Base-by-base conservation (phyloP, 2,329 filamentous ascomycete genomes). In the Ophiostoma sp. region DNA sequence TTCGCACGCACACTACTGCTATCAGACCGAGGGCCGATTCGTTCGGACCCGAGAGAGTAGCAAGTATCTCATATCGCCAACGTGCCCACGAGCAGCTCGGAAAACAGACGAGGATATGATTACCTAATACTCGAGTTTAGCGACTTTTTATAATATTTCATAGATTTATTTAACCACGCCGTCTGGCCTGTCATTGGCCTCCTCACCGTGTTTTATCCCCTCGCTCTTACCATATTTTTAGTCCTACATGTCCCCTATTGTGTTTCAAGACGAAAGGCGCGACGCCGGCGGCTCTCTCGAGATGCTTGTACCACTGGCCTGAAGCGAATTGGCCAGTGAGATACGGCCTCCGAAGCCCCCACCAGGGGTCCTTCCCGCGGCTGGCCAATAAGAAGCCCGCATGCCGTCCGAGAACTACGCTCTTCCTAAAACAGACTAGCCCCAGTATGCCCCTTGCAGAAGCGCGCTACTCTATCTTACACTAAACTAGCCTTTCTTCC, bases 231-330 rank as follows among this genome's bases (percentile, higher is more conserved):
- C 45, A 47, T 55, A 55, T 55, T 55, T 18, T 55, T 27, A 55
- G 49, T 55, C 49, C 11, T 12, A 11, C 5, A 12, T 3, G 12
- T 14, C 11, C 14, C 49, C 18, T 18, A 27, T 14, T 55, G 49
- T 55, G 68, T 69, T 69, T 69, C 65, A 69, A 65, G 47, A 62
- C 14, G 68, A 42, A 65, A 68, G 67, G 67, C 67, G 67, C 67
- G 64, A 68, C 67, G 67, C 67, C 67, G 64, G 67, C 49, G 58
- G 12, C 40, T 60, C 11, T 58, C 44, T 67, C 38, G 14, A 38
- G 12, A 52, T 5, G 16, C 66, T 64, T 8, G 36, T 16, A 66
- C n/a, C 3, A 55, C 8, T 9, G 16, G 5, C 8, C 14, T 27
- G 14, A 47, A 27, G 49, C 14, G 49, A 16, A 60, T 14, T 60